Evolutionary conservation across 2,329 filamentous ascomycete species (phyloP), one percentile per base, ranked within the genome.

Genomic region (Penicillium sp.): DNA sequence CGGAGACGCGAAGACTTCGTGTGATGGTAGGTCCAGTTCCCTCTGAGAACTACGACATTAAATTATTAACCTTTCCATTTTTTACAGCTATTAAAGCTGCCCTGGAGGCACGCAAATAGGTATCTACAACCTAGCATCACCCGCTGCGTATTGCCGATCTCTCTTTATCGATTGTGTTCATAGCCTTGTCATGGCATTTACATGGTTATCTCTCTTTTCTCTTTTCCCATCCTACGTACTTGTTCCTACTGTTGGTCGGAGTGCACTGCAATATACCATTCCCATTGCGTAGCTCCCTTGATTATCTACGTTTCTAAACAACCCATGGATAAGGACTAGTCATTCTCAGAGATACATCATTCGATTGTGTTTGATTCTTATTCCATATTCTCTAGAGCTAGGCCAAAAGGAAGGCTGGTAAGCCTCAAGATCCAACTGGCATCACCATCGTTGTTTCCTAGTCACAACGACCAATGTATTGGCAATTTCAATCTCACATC

Each of bases 1-100:
- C 76, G 92, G 92, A 26, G 92, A 96, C 77, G 92, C 92, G 21
- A 93, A 91, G 78, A 83, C 85, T 58, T 90, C 88, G 58, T 93
- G 90, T 70, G 91, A 95, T 79, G 90, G 87, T 89, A 69, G 72
- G 85, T 74, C 26, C 13, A 21, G 25, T 19, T 14, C 13, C 1
- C 13, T 31, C 10, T 16, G 9, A 35, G 10, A 19, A 3, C 46
- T 1, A 51, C 3, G 13, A 5, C 10, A 19, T 11, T 3, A 11
- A 19, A 19, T 11, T 19, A 6, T 4, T 19, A 26, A 35, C 3
- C n/a, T 39, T 7, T 44, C 48, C 49, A 35, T 63, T 23, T 9
- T 44, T 11, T 50, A 53, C 54, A 79, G 77, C 77, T 23, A 79
- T 80, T 63, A 79, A 79, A 72, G 64, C 74, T 50, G 74, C 59